Base-by-base conservation (phyloP, 1,139 yeast species). In the Candida sp. region DNA sequence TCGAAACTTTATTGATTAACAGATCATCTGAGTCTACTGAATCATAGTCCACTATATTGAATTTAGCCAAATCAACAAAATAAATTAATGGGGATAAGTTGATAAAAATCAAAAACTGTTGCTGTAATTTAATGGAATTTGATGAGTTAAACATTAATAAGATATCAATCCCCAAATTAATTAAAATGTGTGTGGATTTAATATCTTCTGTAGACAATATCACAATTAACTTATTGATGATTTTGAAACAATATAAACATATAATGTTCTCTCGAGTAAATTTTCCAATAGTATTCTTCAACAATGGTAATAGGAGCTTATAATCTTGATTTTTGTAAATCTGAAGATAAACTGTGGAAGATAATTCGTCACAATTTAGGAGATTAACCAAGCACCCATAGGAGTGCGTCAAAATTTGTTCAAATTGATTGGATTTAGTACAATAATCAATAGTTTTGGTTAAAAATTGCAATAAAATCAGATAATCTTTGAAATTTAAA, bases 211-310 rank as follows among this genome's bases (percentile, higher is more conserved):
- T 65, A 1, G 73, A 55, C 4, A 66, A 45, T 5, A 59, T 52
- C 2, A 64, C 48, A n/a, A 73, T 48, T 5, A 68, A 51, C 42
- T 66, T 66, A 51, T 75, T 76, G 27, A 75, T 57, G 12, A 76
- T 60, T 41, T 54, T 58, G 43, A 75, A 63, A 1, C 70, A 47
- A 4, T 52, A 47, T 2, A 64, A 51, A 7, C 61, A 49, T 15
- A 63, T 42, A 4, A 54, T 44, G 38, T 49, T 56, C 43, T 67
- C 73, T 34, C 60, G 60, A 40, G 54, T 56, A 42, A 50, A 56
- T 3, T 42, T 25, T 3, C 45, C 43, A 2, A 53, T 39, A 1
- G 63, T 59, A 5, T 48, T 46, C 11, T 51, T 46, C 8, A 70
- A 43, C 4, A 70, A 41, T 2, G 51, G 49, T 3, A 65, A 46